These are phyloP conservation scores for Amaranthus palmeri DNA, from an alignment of 148 eudicot genomes.

Conservation along the genomic window DNA sequence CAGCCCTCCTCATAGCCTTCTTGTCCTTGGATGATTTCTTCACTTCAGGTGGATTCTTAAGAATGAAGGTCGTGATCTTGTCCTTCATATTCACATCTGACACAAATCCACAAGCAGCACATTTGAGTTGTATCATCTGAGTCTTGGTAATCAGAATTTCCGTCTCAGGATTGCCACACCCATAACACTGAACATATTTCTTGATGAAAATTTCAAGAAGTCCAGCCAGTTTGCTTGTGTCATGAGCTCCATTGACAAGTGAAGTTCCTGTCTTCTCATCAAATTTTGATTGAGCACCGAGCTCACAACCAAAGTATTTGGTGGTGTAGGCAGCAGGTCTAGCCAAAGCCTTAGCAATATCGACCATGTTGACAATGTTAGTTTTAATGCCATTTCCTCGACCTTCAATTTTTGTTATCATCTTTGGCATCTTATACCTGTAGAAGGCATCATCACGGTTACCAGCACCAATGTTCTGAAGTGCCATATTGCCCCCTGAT, in stretches of 20 bases:
- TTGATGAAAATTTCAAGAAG: slow-evolving; percentile 74
- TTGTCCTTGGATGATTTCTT: slow-evolving; percentile 65
- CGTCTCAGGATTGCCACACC: slow-evolving; percentile 79
- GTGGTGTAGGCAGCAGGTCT: slow-evolving; percentile 75
- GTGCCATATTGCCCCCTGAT: slow-evolving; percentile 46
- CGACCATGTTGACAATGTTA: slow-evolving; percentile 78
- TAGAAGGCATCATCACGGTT: slow-evolving; percentile 85
- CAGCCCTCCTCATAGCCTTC: slow-evolving; percentile 73
- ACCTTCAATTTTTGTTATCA: slow-evolving; percentile 68
- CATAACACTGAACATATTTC: slow-evolving; percentile 81
- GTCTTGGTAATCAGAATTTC: slow-evolving; percentile 58
- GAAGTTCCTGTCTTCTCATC: slow-evolving; percentile 67
- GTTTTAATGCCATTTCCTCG: slow-evolving; percentile 74
- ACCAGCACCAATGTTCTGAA: slow-evolving; percentile 66
- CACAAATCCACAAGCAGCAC: slow-evolving; percentile 70
- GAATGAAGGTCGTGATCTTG: slow-evolving; percentile 60
- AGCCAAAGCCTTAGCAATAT: slow-evolving; percentile 69
- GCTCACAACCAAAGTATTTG: slow-evolving; percentile 76
- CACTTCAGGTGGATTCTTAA: slow-evolving; percentile 69
- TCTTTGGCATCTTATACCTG: slow-evolving; percentile 74
- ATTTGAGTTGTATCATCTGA: slow-evolving; percentile 58
- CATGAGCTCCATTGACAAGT: slow-evolving; percentile 66
- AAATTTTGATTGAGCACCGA: slow-evolving; percentile 77
- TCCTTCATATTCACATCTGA: slow-evolving; percentile 85
- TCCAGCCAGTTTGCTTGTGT: slow-evolving; percentile 60